Base-by-base conservation (phyloP, 306 rosid genomes). In the Dryas octopetala region DNA sequence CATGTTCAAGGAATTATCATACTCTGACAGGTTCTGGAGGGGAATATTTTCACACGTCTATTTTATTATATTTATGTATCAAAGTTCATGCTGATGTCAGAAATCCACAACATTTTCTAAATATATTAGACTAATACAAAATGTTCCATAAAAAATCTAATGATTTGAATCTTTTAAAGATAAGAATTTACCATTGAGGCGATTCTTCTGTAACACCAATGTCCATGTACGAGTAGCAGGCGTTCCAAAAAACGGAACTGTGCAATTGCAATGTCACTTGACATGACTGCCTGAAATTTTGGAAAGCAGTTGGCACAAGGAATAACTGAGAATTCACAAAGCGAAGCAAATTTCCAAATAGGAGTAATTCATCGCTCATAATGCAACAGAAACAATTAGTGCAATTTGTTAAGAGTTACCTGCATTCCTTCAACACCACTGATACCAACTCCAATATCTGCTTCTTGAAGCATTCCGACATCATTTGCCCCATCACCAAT, bases 361-460 rank as follows among this genome's bases (percentile, higher is more conserved):
- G 61, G 40, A 60, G 81, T 61, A 55, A 71, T 62, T 13, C n/a
- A 79, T 12, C 28, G 44, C 68, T 13, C 23, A 79, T 9, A 28
- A 49, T 40, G 62, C 38, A 47, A 63, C 4, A 32, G 0, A 53
- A 40, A 14, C 71, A 51, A 59, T 70, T 13, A 15, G 74, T 41
- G 75, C 70, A 70, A 51, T 46, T 58, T 57, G 23, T 73, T 70
- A 62, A 40, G 64, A 55, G 74, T 83, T 86, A 89, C 98, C 97
- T 95, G 99, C 99, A 96, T 96, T 83, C 99, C 99, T 82, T 96
- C 99, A 3, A 90, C 98, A 17, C 99, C 99, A 54, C 96, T 96
- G 65, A 96, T 96, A 73, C 99, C 99, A 62, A 96, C 52, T 52
- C 99, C 99, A 70, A 96, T 96, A 79, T 96, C 99, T 13, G 99